Conservation (phyloP, 1,284 basidiomycete species). For the Ceratobasidium sp. region DNA sequence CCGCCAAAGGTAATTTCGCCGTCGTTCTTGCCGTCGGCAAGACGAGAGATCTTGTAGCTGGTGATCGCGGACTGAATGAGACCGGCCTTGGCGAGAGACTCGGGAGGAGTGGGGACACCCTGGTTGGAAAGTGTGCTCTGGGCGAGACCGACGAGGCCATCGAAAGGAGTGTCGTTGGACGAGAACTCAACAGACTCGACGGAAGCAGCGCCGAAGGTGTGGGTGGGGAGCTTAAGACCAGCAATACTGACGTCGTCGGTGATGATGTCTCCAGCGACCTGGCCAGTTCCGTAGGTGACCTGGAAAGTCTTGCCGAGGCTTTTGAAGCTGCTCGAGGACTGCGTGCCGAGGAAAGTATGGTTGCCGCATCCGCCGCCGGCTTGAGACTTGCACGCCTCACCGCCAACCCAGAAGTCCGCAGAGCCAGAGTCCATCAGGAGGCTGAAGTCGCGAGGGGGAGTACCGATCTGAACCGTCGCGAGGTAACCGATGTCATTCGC, state of each 20-base stretch:
- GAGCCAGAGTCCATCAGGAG: slow-evolving; percentile 90
- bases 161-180: slow-evolving; percentile 68
- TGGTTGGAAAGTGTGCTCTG: slow-evolving; percentile 79
- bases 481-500: slow-evolving; percentile 72
- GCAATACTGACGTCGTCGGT: slow-evolving; percentile 78
- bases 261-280: slow-evolving; percentile 75
- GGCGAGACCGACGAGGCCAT: slow-evolving; percentile 88
- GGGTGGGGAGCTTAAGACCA: slow-evolving; percentile 70
- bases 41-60: slow-evolving; percentile 84
- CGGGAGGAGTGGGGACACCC: slow-evolving; percentile 76
- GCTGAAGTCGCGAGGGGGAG: slow-evolving; percentile 76
- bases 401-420: slow-evolving; percentile 87
- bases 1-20: slow-evolving; percentile 87
- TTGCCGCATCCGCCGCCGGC: slow-evolving; percentile 66
- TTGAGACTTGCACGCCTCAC: slow-evolving; percentile 66
- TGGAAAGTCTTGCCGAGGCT: slow-evolving; percentile 70
- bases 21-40: slow-evolving; percentile 79
- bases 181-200: slow-evolving; percentile 61
- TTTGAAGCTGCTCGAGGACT: slow-evolving; percentile 75
- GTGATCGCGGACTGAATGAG: slow-evolving; percentile 78
- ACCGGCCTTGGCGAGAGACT: slow-evolving; percentile 73
- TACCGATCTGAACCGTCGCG: slow-evolving; percentile 81
- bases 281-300: slow-evolving; percentile 78
- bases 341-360: slow-evolving; percentile 73
- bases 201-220: slow-evolving; percentile 80